These are phyloP conservation scores for Bipolaris cookei DNA, from an alignment of 2,329 filamentous ascomycete genomes.

Conservation along the genomic window DNA sequence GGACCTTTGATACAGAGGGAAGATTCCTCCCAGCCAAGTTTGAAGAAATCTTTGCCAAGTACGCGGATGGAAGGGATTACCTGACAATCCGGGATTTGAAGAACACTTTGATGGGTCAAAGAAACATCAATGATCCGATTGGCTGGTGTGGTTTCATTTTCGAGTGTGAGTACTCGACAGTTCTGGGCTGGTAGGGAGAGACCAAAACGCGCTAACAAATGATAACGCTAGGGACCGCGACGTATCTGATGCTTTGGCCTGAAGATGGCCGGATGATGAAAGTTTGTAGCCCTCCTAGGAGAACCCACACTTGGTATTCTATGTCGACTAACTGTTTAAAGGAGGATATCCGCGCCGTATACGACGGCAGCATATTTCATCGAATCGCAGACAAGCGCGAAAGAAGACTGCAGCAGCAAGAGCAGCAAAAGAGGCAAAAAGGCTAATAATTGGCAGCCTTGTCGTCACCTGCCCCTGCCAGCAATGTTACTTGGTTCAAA, in stretches of 20 bases:
- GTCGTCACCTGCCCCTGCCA: too few species aligned
- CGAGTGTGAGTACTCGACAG: slow-evolving; percentile 46
- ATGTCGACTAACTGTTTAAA: neutral
- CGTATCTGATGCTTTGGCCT: slow-evolving; percentile 62
- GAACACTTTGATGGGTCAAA: slow-evolving; percentile 51
- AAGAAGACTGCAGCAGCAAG: neutral
- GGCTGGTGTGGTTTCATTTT: slow-evolving; percentile 55
- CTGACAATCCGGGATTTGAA: slow-evolving; percentile 50
- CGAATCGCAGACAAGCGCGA: slow-evolving; percentile 27
- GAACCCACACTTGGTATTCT: too few species aligned
- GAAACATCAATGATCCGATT: slow-evolving; percentile 52
- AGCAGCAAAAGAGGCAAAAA: neutral
- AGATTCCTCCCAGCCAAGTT: slow-evolving; percentile 56
- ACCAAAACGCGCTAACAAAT: neutral
- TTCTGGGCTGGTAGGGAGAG: neutral
- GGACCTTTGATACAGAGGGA: slow-evolving; percentile 55
- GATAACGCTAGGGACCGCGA: slow-evolving; percentile 52
- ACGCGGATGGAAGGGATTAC: slow-evolving; percentile 49
- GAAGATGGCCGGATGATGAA: slow-evolving; percentile 63
- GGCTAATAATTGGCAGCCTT: neutral
- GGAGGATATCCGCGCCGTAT: slow-evolving; percentile 62
- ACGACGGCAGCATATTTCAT: slow-evolving; percentile 61
- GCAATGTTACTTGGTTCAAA: too few species aligned
- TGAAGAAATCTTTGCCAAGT: slow-evolving; percentile 58
- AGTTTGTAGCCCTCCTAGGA: neutral